A percentile compares a stretch with the other conserved stretches of the same genome.
Evolutionary conservation across 2,329 filamentous ascomycete genomes (phyloP).

Genomic region (Aspergillus piperis): DNA sequence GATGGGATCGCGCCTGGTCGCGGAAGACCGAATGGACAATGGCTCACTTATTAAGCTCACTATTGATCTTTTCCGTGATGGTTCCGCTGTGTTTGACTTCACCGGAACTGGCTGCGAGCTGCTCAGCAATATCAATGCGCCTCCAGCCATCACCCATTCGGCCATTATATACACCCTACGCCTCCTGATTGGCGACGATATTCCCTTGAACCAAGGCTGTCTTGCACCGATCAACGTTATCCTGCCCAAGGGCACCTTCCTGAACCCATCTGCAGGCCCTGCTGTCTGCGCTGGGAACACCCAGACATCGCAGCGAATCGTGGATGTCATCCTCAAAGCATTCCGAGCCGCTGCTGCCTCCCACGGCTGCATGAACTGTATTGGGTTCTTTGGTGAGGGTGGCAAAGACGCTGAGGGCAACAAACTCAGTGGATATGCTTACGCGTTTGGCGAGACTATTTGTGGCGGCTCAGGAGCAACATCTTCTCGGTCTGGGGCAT

Average conservation of each 20-base stretch:
- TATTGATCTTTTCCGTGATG: slow-evolving; percentile 69
- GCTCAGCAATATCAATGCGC: slow-evolving; percentile 72
- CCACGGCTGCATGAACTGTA: slow-evolving; percentile 79
- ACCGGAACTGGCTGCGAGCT: slow-evolving; percentile 75
- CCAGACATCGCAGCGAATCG: slow-evolving; percentile 73
- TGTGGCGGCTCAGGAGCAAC: slow-evolving; percentile 74
- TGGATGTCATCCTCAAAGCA: slow-evolving; percentile 76
- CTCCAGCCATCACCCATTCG: slow-evolving; percentile 73
- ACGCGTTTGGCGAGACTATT: slow-evolving; percentile 82
- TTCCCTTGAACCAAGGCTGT: slow-evolving; percentile 81
- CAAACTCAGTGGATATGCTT: slow-evolving; percentile 50
- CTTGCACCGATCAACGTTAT: slow-evolving; percentile 70
- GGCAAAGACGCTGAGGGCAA: slow-evolving; percentile 58
- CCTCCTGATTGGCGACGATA: slow-evolving; percentile 73
- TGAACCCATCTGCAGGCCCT: slow-evolving; percentile 70
- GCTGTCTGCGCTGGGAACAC: slow-evolving; percentile 80
- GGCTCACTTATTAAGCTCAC: slow-evolving; percentile 74
- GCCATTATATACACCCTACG: slow-evolving; percentile 81
- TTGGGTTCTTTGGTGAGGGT: slow-evolving; percentile 48
- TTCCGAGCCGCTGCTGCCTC: slow-evolving; percentile 74
- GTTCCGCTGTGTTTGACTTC: slow-evolving; percentile 74
- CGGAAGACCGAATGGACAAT: slow-evolving; percentile 80
- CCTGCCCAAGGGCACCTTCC: slow-evolving; percentile 70
- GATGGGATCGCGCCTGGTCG: slow-evolving; percentile 62
- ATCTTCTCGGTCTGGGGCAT: slow-evolving; percentile 69